Conservation (phyloP, 2,329 filamentous ascomycete species). For the Cercospora canescens region DNA sequence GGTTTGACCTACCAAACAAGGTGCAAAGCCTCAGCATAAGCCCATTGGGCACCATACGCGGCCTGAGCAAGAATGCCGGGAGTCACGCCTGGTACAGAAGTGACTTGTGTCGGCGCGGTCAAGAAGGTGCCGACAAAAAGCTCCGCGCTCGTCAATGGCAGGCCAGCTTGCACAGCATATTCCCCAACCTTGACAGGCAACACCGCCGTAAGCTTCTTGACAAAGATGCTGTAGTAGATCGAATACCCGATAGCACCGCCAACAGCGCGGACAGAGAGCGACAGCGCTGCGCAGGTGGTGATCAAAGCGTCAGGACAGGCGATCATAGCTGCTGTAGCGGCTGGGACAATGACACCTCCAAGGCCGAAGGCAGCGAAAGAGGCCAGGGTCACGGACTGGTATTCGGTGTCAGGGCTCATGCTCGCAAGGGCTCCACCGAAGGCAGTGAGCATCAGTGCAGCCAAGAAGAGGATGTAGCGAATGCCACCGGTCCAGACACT, state of each 20-base stretch:
- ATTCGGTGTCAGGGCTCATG: conserved; percentile 54
- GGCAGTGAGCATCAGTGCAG: conserved; percentile 24
- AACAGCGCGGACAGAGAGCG: conserved; percentile 33
- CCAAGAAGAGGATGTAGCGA: conserved; percentile 56
- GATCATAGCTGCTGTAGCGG: conserved; percentile 35
- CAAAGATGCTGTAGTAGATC: conserved; percentile 35
- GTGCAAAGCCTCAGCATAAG: conserved; percentile 25
- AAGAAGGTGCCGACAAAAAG: conserved; percentile 25
- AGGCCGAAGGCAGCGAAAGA: conserved; percentile 41
- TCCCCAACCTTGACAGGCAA: conserved; percentile 24
- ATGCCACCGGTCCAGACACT: conserved; percentile 59
- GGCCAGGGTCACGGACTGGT: conserved; percentile 22
- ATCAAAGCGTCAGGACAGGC: conserved; percentile 34
- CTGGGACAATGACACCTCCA: conserved; percentile 35
- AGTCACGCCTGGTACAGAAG: conserved; percentile 26
- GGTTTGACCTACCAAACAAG: conserved; percentile 23
- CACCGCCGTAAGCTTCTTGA: conserved; percentile 26
- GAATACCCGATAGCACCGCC: conserved; percentile 33
- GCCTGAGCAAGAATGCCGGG: conserved; percentile 18
- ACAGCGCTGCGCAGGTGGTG: conserved; percentile 32
- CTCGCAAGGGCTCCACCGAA: conserved; percentile 53
- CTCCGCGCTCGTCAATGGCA: conserved; percentile 21
- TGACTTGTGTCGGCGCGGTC: conserved; percentile 15
- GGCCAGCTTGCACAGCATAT: conserved; percentile 27
- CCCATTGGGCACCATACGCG: conserved; percentile 23